A percentile compares a stretch with the other conserved stretches of the same genome.
Conservation (phyloP, 164 flowering plant species). For the Echeveria elegans region DNA sequence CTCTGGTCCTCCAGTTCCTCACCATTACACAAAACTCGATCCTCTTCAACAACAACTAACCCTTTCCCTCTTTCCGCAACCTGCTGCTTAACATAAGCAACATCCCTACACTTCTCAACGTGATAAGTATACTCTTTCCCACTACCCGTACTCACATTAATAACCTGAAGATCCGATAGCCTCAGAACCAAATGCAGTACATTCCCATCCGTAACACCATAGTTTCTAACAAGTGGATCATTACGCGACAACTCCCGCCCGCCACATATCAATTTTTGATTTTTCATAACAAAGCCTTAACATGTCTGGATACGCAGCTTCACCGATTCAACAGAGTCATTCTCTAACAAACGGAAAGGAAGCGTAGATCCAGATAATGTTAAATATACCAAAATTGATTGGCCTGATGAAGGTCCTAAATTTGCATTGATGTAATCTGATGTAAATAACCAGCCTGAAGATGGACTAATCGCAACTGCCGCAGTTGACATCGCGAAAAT, state of each 20-base stretch:
- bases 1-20: slow-evolving; percentile 41
- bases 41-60: slow-evolving; percentile 34
- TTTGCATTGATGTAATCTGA: slow-evolving; percentile 11
- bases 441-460: slow-evolving; percentile 14
- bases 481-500: slow-evolving; percentile 33
- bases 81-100: slow-evolving; percentile 48
- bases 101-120: slow-evolving; percentile 31
- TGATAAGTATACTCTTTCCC: slow-evolving; percentile 30
- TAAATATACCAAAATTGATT: slow-evolving; percentile 34
- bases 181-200: slow-evolving; percentile 43
- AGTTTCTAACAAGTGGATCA: slow-evolving; percentile 39
- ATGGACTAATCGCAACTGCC: slow-evolving; percentile 30
- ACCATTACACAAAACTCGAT: slow-evolving; percentile 42
- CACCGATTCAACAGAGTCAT: slow-evolving; percentile 51
- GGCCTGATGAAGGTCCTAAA: slow-evolving; percentile 11
- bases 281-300: slow-evolving; percentile 40
- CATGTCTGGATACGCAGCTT: slow-evolving; percentile 39
- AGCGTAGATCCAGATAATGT: slow-evolving; percentile 31
- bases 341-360: slow-evolving; percentile 45
- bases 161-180: slow-evolving; percentile 43
- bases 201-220: slow-evolving; percentile 48
- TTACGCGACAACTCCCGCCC: slow-evolving; percentile 50
- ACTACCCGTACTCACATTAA: slow-evolving; percentile 34
- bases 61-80: slow-evolving; percentile 26
- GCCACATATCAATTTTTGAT: slow-evolving; percentile 46